Base-by-base conservation (phyloP, 1,284 basidiomycete species). In the Fistulinella cinereoalba region DNA sequence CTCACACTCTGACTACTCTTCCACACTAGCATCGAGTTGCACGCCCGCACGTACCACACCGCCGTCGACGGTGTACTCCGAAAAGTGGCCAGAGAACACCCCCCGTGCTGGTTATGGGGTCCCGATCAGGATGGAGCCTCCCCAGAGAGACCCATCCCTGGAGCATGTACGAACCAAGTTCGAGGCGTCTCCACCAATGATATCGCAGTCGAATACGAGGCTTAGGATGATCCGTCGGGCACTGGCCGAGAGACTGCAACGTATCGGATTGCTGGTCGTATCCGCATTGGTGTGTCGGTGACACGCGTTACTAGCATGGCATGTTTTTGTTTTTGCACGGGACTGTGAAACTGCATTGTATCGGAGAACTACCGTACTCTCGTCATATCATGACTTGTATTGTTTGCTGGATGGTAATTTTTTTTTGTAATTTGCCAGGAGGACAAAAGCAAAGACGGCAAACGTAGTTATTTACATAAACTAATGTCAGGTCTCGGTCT, bases 21-120 rank as follows among this genome's bases (percentile, higher is more conserved):
- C 65, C 23, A 66, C 63, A 11, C 19, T 52, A 24, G 49, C 51
- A 6, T 64, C 62, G 29, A 65, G 49, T 27, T 65, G 41, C 32
- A 62, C 65, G n/a, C 65, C 65, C 7, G 63, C 63, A 24, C 67
- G 60, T 15, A 62, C 63, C 15, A 61, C 57, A n/a, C 64, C 66
- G n/a, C 66, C 67, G 13, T 62, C 52, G 37, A 63, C 57, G 39
- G 37, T 64, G 28, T 58, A 62, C 23, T 68, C 66, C 44, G 62
- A 65, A 23, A 65, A 65, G 39, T 68, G 50, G 49, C 43, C 55
- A 1, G 62, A 64, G 42, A 61, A 49, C 25, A 19, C 41, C 4
- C 38, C 54, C 39, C 66, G 60, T 51, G 46, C 63, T 12, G 52
- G 52, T 23, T 65, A 53, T 34, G 56, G 51, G 40, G 42, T 51